Evolutionary conservation across 2,329 filamentous ascomycete species (phyloP), one percentile per base, ranked within the genome.

Genomic region (Fusarium incarnatum): DNA sequence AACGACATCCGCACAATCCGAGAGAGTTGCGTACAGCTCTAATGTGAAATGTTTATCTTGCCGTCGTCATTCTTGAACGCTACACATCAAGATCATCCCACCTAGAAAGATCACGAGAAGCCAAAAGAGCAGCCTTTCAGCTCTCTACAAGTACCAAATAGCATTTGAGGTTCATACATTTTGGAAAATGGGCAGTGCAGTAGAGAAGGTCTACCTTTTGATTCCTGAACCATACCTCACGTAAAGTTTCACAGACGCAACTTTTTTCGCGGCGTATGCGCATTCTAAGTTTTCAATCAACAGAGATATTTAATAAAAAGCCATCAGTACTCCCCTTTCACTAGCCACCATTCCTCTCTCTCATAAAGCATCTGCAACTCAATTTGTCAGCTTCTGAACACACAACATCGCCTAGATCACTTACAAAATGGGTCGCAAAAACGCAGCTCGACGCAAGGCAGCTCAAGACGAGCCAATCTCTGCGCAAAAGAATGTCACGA

Each of bases 81-180:
- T 0, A 9, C 4, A 9, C 8, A 32, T 9, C 15, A 16, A 9
- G 1, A 16, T 8, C 2, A 9, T 18, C 8, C 8, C 15, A 16
- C 5, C 2, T 0, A 5, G 4, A 8, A 16, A 5, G 2, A 18
- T 16, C 15, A 5, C 15, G 4, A 1, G 1, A 4, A 5, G 15
- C 32, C 2, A 18, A 18, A 0, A 1, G 5, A 5, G 8, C 15
- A 0, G 0, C 7, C 15, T 32, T 16, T 32, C 8, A 2, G 4
- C 8, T 32, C 8, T 9, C 15, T 16, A 9, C 15, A 9, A 1
- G 18, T 9, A 18, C 8, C 0, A 16, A 34, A 5, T 34, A 18
- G 32, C 16, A 18, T 18, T 18, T 10, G 8, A 18, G 9, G 32
- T 1, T 34, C 32, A 6, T 34, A 9, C 1, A 8, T 9, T 8